These are phyloP conservation scores for Diddensiella transvaalensis DNA, from an alignment of 805 yeast species.

Conservation along the genomic window DNA sequence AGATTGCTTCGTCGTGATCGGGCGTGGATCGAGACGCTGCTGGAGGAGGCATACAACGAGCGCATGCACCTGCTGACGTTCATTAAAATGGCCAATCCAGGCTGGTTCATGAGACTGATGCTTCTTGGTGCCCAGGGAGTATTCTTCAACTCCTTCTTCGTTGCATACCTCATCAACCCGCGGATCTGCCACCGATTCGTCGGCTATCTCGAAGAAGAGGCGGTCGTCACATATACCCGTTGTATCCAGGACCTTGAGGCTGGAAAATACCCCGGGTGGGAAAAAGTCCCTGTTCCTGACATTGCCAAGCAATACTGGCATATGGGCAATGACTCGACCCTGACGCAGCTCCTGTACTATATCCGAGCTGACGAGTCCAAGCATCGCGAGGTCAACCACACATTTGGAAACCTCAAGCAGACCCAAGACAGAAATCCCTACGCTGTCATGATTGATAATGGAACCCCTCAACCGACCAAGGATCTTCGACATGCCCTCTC, in stretches of 20 bases:
- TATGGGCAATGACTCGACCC: slow-evolving; percentile 47
- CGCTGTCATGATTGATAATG: slow-evolving; percentile 42
- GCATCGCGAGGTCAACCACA: slow-evolving; percentile 76
- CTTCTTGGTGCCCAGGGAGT: slow-evolving; percentile 66
- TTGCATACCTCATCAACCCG: slow-evolving; percentile 56
- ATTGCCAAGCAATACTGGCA: slow-evolving; percentile 66
- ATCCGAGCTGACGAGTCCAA: slow-evolving; percentile 76
- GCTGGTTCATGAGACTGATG: slow-evolving; percentile 50
- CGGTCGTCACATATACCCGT: slow-evolving; percentile 65
- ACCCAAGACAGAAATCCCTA: slow-evolving; percentile 63
- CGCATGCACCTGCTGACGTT: slow-evolving; percentile 73
- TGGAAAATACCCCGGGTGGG: slow-evolving; percentile 49
- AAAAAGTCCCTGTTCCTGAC: slow-evolving; percentile 34
- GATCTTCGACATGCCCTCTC: slow-evolving; percentile 27
- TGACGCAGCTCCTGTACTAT: slow-evolving; percentile 56
- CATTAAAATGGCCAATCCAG: slow-evolving; percentile 60
- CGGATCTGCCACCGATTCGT: slow-evolving; percentile 69
- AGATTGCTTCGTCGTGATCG: slow-evolving; percentile 61
- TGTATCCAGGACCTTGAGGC: slow-evolving; percentile 50
- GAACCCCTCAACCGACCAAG: slow-evolving; percentile 35
- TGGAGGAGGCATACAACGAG: slow-evolving; percentile 76
- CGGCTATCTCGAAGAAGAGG: slow-evolving; percentile 76
- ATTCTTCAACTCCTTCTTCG: slow-evolving; percentile 62
- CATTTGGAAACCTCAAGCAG: slow-evolving; percentile 60
- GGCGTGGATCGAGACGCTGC: slow-evolving; percentile 70